phyloP scores from a whole-genome alignment of 371 early-diverging fungal species.

The Chytridiales sp. region DNA sequence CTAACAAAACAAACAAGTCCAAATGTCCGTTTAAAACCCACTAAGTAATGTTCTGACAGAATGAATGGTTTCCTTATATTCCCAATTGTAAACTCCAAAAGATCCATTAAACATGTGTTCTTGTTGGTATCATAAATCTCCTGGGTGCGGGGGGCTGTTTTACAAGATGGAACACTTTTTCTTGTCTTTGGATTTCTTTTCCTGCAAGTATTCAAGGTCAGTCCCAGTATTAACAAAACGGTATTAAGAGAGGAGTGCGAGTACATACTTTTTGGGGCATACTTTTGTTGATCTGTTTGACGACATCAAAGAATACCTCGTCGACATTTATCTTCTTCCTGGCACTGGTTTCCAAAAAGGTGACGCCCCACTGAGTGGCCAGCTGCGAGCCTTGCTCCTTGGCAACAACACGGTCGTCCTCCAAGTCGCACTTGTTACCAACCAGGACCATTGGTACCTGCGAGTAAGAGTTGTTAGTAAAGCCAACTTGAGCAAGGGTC shows the following conservation, averaged over 20 bases:
- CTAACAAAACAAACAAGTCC: too few species aligned
- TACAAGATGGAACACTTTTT: slow-evolving; percentile 48
- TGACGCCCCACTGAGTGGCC: slow-evolving; percentile 71
- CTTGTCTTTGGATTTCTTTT: slow-evolving; percentile 42
- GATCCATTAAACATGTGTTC: too few species aligned
- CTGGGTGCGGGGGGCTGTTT: too few species aligned
- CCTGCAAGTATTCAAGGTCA: too few species aligned
- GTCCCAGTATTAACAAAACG: neutral
- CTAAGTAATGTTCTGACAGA: too few species aligned
- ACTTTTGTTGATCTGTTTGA: slow-evolving; percentile 57
- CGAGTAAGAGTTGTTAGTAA: neutral
- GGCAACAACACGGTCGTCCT: slow-evolving; percentile 72
- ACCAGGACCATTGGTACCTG: slow-evolving; percentile 84
- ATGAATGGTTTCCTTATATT: too few species aligned
- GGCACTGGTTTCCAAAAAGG: slow-evolving; percentile 85
- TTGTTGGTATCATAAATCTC: too few species aligned
- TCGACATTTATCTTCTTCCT: slow-evolving; percentile 81
- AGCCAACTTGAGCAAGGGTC: too few species aligned
- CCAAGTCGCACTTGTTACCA: slow-evolving; percentile 86
- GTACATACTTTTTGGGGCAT: slow-evolving; percentile 49
- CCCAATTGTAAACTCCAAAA: too few species aligned
- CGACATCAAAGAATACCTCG: slow-evolving; percentile 62
- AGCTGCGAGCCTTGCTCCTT: slow-evolving; percentile 63
- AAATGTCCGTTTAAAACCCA: too few species aligned
- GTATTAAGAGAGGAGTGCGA: neutral